Evolutionary conservation across 805 yeast genomes (phyloP).

Genomic region (Lachancea cidri): DNA sequence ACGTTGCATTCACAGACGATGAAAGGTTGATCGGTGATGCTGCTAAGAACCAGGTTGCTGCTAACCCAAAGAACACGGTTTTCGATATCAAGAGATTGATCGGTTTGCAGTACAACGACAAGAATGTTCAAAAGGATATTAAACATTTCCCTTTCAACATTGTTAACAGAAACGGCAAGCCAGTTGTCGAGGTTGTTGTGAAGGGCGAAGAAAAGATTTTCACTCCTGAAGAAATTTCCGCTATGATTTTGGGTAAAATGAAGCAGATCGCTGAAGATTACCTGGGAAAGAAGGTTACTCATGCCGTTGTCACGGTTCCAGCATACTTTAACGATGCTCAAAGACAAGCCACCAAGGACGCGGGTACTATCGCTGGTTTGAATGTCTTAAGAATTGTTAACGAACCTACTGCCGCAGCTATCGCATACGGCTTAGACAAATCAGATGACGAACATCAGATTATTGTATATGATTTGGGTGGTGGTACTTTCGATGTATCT

Average conservation of each 20-base stretch:
- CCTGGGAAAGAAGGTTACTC: slow-evolving; percentile 77
- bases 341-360: slow-evolving; percentile 92
- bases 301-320: slow-evolving; percentile 90
- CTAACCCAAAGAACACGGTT: slow-evolving; percentile 79
- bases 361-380: slow-evolving; percentile 87
- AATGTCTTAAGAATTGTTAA: slow-evolving; percentile 84
- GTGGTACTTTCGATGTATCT: slow-evolving; percentile 96
- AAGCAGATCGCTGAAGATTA: slow-evolving; percentile 88
- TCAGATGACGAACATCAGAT: slow-evolving; percentile 81
- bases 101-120: slow-evolving; percentile 74
- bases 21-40: slow-evolving; percentile 95
- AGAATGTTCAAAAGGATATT: slow-evolving; percentile 72
- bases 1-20: slow-evolving; percentile 86
- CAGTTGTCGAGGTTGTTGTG: slow-evolving; percentile 70
- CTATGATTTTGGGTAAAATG: slow-evolving; percentile 90
- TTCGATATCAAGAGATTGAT: slow-evolving; percentile 90
- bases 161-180: slow-evolving; percentile 69
- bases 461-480: slow-evolving; percentile 92
- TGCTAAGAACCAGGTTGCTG: slow-evolving; percentile 92
- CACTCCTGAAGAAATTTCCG: slow-evolving; percentile 90
- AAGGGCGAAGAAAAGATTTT: slow-evolving; percentile 71
- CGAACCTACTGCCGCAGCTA: slow-evolving; percentile 97
- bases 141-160: slow-evolving; percentile 79
- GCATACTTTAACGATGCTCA: slow-evolving; percentile 93
- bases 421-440: slow-evolving; percentile 91